Evolutionary conservation across 23 red algal species (phyloP).

Genomic region (Gracilaria vermiculophylla): DNA sequence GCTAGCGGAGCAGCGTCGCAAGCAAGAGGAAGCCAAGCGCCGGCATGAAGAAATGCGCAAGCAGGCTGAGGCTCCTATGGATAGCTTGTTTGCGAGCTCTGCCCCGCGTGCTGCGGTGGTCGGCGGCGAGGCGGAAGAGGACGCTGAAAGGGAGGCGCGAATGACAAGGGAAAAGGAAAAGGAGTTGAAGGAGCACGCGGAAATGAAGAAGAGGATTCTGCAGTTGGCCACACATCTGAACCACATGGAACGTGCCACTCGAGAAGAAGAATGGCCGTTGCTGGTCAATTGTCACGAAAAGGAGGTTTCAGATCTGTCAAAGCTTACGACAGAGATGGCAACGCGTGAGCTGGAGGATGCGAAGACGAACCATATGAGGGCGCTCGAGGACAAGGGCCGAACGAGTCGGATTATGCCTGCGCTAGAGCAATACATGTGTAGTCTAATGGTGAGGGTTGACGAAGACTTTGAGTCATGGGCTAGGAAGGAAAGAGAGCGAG

Average conservation of each 20-base stretch:
- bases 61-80: constrained; percentile 69
- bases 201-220: constrained; percentile 76
- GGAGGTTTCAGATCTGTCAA: constrained; percentile 38
- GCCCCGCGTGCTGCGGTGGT: constrained; percentile 1
- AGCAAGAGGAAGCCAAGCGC: constrained; percentile 78
- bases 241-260: constrained; percentile 80
- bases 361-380: constrained; percentile 52
- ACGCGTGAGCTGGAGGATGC: constrained; percentile 54
- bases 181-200: constrained; percentile 69
- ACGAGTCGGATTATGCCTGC: constrained; percentile 50
- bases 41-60: constrained; percentile 84
- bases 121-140: constrained; percentile 42
- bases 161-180: constrained; percentile 88
- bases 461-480: constrained; percentile 62
- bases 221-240: constrained; percentile 76
- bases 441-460: constrained; percentile 59
- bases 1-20: constrained; percentile 73
- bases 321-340: constrained; percentile 34
- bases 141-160: constrained; percentile 68
- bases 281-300: constrained; percentile 48
- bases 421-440: constrained; percentile 28
- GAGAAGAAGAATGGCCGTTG: constrained; percentile 78
- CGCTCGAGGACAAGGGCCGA: constrained; percentile 69
- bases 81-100: constrained; percentile 38
- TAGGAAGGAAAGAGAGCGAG: constrained; percentile 53